phyloP scores from a whole-genome alignment of 192 early-diverging fungal genomes.

The Entomortierella chlamydospora region DNA sequence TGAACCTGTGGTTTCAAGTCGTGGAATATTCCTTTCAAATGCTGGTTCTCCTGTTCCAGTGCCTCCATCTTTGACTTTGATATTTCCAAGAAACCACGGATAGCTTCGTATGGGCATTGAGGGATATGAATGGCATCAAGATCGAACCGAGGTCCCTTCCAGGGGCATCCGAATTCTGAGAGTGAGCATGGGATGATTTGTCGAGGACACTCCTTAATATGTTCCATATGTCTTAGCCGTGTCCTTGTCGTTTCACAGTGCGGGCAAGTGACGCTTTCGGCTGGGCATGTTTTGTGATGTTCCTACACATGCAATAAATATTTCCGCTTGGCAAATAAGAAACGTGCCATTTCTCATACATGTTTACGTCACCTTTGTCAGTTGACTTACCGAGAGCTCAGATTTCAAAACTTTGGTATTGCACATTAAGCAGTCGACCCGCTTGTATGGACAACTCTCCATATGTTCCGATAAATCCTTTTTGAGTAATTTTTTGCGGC shows the following conservation, averaged over 20 bases:
- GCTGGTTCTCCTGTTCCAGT: slow-evolving; percentile 59
- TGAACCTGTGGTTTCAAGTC: slow-evolving; percentile 41
- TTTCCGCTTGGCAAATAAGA: too few species aligned
- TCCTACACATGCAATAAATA: slow-evolving; percentile 39
- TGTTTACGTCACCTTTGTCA: too few species aligned
- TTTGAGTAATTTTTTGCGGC: slow-evolving; percentile 63
- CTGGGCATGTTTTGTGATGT: slow-evolving; percentile 67
- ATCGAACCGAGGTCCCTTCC: slow-evolving; percentile 62
- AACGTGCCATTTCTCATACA: too few species aligned
- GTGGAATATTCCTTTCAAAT: slow-evolving; percentile 53
- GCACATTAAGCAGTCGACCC: slow-evolving; percentile 67
- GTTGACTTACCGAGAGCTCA: slow-evolving; percentile 62
- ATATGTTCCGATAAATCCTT: slow-evolving; percentile 67
- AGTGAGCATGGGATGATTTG: slow-evolving; percentile 55
- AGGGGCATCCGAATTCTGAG: slow-evolving; percentile 68
- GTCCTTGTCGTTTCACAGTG: slow-evolving; percentile 61
- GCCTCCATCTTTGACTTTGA: slow-evolving; percentile 58
- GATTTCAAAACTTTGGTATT: slow-evolving; percentile 59
- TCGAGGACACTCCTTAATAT: slow-evolving; percentile 60
- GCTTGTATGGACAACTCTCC: slow-evolving; percentile 65
- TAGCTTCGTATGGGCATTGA: slow-evolving; percentile 70
- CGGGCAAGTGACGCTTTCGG: slow-evolving; percentile 64
- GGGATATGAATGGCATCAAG: slow-evolving; percentile 55
- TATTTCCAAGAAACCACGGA: slow-evolving; percentile 63
- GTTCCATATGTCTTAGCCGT: slow-evolving; percentile 54